Evolutionary conservation across 2,329 filamentous ascomycete genomes (phyloP), one percentile per base, ranked within the genome.

Genomic region (Neofusicoccum sp.): DNA sequence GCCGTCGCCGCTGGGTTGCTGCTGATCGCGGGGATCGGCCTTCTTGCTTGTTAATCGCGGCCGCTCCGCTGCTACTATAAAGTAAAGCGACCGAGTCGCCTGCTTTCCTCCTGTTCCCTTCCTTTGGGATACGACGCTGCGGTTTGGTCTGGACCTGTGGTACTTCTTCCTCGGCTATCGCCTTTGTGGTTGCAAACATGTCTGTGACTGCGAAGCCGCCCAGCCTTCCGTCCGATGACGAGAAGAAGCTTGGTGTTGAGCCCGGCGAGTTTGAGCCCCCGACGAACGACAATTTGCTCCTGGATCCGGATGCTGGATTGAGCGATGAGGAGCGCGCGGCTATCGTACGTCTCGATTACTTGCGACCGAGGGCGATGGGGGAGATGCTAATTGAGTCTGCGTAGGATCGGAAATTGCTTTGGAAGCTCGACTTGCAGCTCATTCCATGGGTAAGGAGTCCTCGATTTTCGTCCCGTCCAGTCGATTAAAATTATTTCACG

Each of bases 291-390:
- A 61, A 63, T 30, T 71, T 11, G 43, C 60, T 28, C 26, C 66
- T 80, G 8, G 84, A 88, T 66, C 85, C 85, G 0, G 89, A 91
- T 73, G 86, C 82, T 49, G 84, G 85, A 6, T 74, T 89, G 66
- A 86, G 80, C 40, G 82, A 82, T 1, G 86, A 85, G 64, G 88
- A 91, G 70, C 82, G 77, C 65, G 82, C 82, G 28, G 80, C 75
- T 51, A 82, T 85, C 67, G 88, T 90, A 75, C 64, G 83, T 74
- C 26, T n/a, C 6, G 4, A 28, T 12, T 20, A 14, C 9, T 38
- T 38, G 28, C 11, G 2, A 16, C 5, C 1, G 26, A 16, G 9
- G 20, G 20, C 20, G 20, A 12, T 28, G 5, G 3, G n/a, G 28
- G 20, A 2, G 31, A 31, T 14, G 31, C 56, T 58, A 14, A 58